These are phyloP conservation scores for Verbena officinalis DNA, from an alignment of 257 asterid species.

Conservation along the genomic window DNA sequence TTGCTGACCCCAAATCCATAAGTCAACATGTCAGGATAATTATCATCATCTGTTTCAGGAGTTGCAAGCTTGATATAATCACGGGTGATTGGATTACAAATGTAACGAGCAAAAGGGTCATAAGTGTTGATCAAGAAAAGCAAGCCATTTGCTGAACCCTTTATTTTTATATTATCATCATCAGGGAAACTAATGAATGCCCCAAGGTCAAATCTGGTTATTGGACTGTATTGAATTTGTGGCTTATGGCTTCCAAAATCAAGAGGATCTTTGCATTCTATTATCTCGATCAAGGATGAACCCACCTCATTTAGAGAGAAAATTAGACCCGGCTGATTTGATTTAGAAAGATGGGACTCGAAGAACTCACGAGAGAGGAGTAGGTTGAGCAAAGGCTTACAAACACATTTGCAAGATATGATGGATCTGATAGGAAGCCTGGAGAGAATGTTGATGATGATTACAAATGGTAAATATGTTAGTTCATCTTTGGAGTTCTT, in stretches of 20 bases:
- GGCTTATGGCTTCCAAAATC: conserved; percentile 30
- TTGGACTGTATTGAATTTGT: conserved; percentile 17
- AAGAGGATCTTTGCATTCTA: conserved; percentile 28
- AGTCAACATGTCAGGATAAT: conserved; percentile 16
- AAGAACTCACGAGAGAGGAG: conserved; percentile 26
- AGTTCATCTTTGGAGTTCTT: conserved; percentile 2
- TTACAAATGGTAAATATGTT: conserved; percentile 36
- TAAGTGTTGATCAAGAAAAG: background rate
- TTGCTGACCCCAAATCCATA: conserved; percentile 52
- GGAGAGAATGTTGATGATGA: conserved; percentile 33
- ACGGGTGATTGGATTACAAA: conserved; percentile 49
- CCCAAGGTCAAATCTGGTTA: conserved; percentile 15
- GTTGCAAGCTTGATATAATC: conserved; percentile 21
- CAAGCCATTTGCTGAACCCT: conserved; percentile 36
- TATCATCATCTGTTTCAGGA: background rate
- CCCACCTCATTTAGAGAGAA: background rate
- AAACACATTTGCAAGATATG: conserved; percentile 34
- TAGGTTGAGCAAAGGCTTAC: conserved; percentile 33
- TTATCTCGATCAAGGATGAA: background rate
- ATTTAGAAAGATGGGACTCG: conserved; percentile 25
- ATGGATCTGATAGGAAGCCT: conserved; percentile 35
- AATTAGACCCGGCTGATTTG: conserved; percentile 31
- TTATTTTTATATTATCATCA: background rate
- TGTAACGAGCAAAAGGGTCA: background rate
- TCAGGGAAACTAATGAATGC: background rate